phyloP scores from a whole-genome alignment of 2,329 filamentous ascomycete species.

The Lecanoromycetidae sp. region DNA sequence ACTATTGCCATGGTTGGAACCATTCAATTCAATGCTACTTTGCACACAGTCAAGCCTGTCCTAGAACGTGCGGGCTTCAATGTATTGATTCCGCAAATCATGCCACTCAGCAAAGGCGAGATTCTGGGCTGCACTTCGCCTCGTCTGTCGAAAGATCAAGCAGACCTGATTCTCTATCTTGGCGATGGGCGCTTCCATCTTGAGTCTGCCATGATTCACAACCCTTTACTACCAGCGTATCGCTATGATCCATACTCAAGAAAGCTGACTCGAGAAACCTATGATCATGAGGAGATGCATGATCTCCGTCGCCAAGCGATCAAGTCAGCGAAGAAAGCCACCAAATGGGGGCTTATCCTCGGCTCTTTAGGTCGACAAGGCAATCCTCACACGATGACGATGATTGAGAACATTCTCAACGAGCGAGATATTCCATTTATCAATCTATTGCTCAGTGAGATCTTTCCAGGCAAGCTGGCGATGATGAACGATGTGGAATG shows the following conservation, averaged over 20 bases:
- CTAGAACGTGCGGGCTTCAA: conserved; percentile 76
- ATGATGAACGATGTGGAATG: conserved; percentile 91
- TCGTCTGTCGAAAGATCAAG: conserved; percentile 43
- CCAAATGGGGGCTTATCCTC: conserved; percentile 89
- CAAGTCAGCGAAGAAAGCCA: conserved; percentile 57
- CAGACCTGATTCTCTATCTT: conserved; percentile 72
- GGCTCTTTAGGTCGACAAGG: conserved; percentile 87
- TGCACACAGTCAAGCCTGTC: conserved; percentile 68
- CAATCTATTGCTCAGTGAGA: conserved; percentile 80
- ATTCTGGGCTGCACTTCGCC: conserved; percentile 96
- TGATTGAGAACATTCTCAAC: conserved; percentile 69
- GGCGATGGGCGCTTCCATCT: conserved; percentile 92
- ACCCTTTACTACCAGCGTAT: conserved; percentile 80
- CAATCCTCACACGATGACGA: conserved; percentile 79
- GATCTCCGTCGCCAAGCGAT: conserved; percentile 68
- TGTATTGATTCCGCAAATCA: conserved; percentile 81
- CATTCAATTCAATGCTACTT: conserved; percentile 96
- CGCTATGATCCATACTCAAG: conserved; percentile 94
- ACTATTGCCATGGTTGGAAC: conserved; percentile 89
- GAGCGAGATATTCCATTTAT: conserved; percentile 66
- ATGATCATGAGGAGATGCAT: conserved; percentile 86
- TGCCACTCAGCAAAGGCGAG: conserved; percentile 84
- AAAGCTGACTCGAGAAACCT: conserved; percentile 79
- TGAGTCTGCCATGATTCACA: conserved; percentile 98
- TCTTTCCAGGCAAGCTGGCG: conserved; percentile 88